Evolutionary conservation across 2,329 filamentous ascomycete genomes (phyloP).

Genomic region (Magnaporthiopsis rhizophila): DNA sequence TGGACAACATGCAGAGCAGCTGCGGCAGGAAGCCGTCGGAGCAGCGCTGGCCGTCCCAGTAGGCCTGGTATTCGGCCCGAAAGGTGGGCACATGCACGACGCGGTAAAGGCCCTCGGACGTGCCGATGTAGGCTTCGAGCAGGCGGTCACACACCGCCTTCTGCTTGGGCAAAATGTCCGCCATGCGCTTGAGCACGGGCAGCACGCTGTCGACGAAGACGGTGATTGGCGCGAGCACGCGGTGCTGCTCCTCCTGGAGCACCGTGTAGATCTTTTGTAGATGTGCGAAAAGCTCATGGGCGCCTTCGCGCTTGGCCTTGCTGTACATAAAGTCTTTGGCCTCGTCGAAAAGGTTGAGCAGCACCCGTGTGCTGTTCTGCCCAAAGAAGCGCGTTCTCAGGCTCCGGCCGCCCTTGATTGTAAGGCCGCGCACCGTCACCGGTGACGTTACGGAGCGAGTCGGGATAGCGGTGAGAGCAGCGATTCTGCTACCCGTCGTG

Average conservation of each 20-base stretch:
- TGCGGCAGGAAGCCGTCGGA: constrained; percentile 46
- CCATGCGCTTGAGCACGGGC: constrained; percentile 49
- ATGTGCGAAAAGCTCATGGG: constrained; percentile 34
- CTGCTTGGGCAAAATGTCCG: constrained; percentile 43
- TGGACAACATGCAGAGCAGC: constrained; percentile 42
- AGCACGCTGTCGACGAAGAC: constrained; percentile 53
- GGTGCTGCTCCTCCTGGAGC: constrained; percentile 38
- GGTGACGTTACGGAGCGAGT: constrained; percentile 14
- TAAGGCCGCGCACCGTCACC: constrained; percentile 40
- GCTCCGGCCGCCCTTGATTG: constrained; percentile 38
- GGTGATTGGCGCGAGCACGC: constrained; percentile 40
- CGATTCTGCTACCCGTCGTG: neutral
- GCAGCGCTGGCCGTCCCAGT: constrained; percentile 35
- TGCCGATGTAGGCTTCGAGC: constrained; percentile 38
- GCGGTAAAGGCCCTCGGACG: constrained; percentile 45
- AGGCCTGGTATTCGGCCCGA: constrained; percentile 39
- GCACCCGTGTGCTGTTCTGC: constrained; percentile 42
- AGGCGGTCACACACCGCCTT: constrained; percentile 42
- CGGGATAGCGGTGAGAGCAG: neutral
- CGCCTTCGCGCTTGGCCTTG: constrained; percentile 29
- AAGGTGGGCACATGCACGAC: constrained; percentile 46
- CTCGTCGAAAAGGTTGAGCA: constrained; percentile 48
- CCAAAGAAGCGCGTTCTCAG: constrained; percentile 43
- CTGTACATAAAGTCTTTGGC: constrained; percentile 42
- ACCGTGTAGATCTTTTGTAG: constrained; percentile 39